These are phyloP conservation scores for Aspergillus quadricinctus DNA, from an alignment of 2,329 filamentous ascomycete genomes.

Conservation along the genomic window DNA sequence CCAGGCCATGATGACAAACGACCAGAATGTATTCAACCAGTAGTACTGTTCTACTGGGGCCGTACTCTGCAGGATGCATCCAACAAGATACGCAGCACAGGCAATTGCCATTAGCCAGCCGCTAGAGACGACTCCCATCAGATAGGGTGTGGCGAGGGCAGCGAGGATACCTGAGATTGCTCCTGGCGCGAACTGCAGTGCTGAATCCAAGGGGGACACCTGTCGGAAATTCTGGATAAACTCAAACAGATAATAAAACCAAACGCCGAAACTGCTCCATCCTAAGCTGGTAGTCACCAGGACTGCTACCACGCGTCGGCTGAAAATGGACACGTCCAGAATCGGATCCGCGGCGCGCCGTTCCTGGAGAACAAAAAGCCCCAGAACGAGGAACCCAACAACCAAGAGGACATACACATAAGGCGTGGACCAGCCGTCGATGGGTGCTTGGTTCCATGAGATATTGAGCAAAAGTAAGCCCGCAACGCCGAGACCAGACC, in stretches of 20 bases:
- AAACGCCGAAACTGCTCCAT: constrained; percentile 54
- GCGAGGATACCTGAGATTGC: constrained; percentile 29
- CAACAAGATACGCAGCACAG: constrained; percentile 29
- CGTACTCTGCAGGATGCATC: constrained; percentile 38
- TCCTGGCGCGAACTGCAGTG: constrained; percentile 24
- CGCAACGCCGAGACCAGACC: constrained; percentile 46
- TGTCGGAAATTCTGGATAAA: constrained; percentile 44
- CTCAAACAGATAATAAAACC: constrained; percentile 50
- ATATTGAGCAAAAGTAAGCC: constrained; percentile 61
- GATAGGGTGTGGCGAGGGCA: constrained; percentile 30
- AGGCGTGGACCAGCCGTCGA: constrained; percentile 53
- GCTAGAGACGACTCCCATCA: constrained; percentile 28
- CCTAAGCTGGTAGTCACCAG: constrained; percentile 52
- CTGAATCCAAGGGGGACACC: constrained; percentile 24
- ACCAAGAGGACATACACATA: constrained; percentile 56
- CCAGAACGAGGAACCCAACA: constrained; percentile 51
- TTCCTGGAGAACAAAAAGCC: constrained; percentile 52
- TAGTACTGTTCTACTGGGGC: constrained; percentile 39
- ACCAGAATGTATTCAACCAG: constrained; percentile 37
- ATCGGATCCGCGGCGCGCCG: constrained; percentile 47
- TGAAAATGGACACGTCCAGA: constrained; percentile 51
- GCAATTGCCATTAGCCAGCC: constrained; percentile 35
- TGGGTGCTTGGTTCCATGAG: constrained; percentile 61
- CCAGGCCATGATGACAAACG: constrained; percentile 27
- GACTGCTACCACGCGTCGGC: constrained; percentile 51